Percentiles rank a stretch among this genome's conserved stretches.
Evolutionary conservation across 2,329 filamentous ascomycete genomes (phyloP).

Genomic region (Passalora sequoiae): DNA sequence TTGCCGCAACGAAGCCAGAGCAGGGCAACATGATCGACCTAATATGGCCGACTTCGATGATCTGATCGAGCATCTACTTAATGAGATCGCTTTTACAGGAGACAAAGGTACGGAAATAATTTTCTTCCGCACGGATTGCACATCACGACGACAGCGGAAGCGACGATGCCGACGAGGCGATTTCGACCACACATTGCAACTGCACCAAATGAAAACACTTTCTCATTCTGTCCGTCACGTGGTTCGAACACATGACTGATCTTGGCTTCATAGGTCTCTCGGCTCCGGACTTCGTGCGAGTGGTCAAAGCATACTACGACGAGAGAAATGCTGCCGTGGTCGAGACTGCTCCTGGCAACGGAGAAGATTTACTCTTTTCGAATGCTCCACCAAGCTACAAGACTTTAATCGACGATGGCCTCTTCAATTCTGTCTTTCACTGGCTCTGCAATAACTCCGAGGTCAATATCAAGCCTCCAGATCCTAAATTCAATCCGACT

Average conservation of each 20-base stretch:
- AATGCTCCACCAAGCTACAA: slow-evolving; percentile 20
- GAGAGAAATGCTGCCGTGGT: slow-evolving; percentile 12
- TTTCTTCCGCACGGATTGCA: too few relatives aligned
- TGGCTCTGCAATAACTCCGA: slow-evolving; percentile 55
- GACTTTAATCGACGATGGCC: slow-evolving; percentile 42
- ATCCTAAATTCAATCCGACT: slow-evolving; percentile 30
- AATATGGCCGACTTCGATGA: slow-evolving; percentile 46
- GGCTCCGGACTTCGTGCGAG: slow-evolving; percentile 37
- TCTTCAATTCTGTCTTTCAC: slow-evolving; percentile 53
- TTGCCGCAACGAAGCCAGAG: too few relatives aligned
- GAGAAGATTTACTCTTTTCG: slow-evolving; percentile 25
- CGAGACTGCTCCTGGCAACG: not conserved
- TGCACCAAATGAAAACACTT: not conserved
- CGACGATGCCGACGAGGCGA: too few relatives aligned
- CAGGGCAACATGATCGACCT: slow-evolving; percentile 16
- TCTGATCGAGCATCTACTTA: slow-evolving; percentile 54
- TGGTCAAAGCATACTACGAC: slow-evolving; percentile 38
- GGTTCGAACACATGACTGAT: not conserved
- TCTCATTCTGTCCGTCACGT: too few relatives aligned
- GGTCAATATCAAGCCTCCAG: slow-evolving; percentile 45
- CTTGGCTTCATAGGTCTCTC: slow-evolving; percentile 34
- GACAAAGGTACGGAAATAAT: slow-evolving; percentile 48
- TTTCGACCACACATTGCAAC: not conserved
- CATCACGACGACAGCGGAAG: too few relatives aligned
- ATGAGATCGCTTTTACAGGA: slow-evolving; percentile 56